Evolutionary conservation across 1,284 basidiomycete species (phyloP), one percentile per base, ranked within the genome.

Genomic region (Leucoagaricus sp.): DNA sequence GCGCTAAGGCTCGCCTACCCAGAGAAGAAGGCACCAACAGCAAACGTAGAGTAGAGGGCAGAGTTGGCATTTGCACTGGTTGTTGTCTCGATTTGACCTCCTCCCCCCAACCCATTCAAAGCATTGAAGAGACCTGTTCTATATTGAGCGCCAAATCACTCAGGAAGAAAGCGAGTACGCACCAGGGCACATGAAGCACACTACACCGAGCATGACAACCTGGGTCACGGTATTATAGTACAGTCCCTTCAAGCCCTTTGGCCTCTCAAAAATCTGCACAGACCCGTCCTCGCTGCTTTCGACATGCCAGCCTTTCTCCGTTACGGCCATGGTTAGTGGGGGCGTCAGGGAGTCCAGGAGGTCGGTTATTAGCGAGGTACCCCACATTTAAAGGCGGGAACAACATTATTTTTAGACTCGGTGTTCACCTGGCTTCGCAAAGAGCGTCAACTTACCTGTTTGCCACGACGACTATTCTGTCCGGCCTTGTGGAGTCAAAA

Each of bases 31-130:
- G 83, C 83, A 51, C 72, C 75, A 48, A 78, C 75, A 1, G 88
- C 83, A 65, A 91, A 91, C 4, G 86, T 86, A 0, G 87, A 73
- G 64, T 91, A 90, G 21, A 89, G 72, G 6, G 87, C 84, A 3
- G 81, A 75, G 63, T 86, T 84, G 1, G 86, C 79, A 60, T 91
- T 90, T 7, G 86, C 82, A 59, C 80, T 81, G 4, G 81, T 85
- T 7, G 72, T 77, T 19, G 79, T 66, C 62, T 84, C 82, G 47
- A 89, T 67, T 71, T 86, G 85, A 13, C 89, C 89, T 38, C 86
- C 88, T 33, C 77, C 88, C 15, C 89, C 89, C 52, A 91, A 77
- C 29, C 88, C 88, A 59, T 80, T 84, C 63, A 81, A 64, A 15
- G 78, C 73, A 60, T 84, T 84, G 70, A 81, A 84, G 17, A 83